Percentiles rank a stretch among this genome's conserved stretches.
These are phyloP conservation scores for Kwoniella botswanensis DNA, from an alignment of 768 basidiomycete genomes.

Conservation along the genomic window DNA sequence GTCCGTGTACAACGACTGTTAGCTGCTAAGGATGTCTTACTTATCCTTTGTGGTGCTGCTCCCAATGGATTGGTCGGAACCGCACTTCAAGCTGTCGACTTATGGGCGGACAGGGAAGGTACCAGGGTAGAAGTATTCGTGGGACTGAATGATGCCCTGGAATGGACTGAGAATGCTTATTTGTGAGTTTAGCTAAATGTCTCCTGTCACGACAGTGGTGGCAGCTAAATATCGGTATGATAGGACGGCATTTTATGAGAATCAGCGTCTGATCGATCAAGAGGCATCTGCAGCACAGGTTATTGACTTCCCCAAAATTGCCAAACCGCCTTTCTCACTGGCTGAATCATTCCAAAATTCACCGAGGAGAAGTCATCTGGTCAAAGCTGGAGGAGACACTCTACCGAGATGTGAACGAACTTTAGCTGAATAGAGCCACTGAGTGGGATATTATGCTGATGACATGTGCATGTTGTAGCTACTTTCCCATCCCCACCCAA, in stretches of 20 bases:
- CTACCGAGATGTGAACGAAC: constrained; percentile 38
- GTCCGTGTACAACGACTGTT: constrained; percentile 85
- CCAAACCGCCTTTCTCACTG: constrained; percentile 61
- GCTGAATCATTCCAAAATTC: constrained; percentile 65
- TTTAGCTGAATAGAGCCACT: background rate
- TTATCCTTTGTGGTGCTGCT: constrained; percentile 81
- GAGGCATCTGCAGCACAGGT: constrained; percentile 22
- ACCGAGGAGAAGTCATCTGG: constrained; percentile 71
- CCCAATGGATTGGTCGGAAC: constrained; percentile 70
- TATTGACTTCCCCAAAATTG: constrained; percentile 52
- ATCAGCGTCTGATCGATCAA: constrained; percentile 26
- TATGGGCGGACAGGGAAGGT: constrained; percentile 68
- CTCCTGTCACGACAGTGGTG: background rate
- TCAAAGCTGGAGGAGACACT: constrained; percentile 73
- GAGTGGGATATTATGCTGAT: background rate
- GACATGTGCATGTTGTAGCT: background rate
- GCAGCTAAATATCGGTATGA: constrained; percentile 36
- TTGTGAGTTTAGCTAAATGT: constrained; percentile 63
- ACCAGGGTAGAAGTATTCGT: constrained; percentile 79
- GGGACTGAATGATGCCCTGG: constrained; percentile 86
- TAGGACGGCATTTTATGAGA: constrained; percentile 58
- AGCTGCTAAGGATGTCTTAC: constrained; percentile 72
- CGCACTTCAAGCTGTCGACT: constrained; percentile 76
- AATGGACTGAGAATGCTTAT: constrained; percentile 97
- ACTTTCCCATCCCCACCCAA: constrained; percentile 8